Percentiles rank a stretch among this genome's conserved stretches.
Evolutionary conservation across 2,329 filamentous ascomycete genomes (phyloP).

Genomic region (Didymella sp.): DNA sequence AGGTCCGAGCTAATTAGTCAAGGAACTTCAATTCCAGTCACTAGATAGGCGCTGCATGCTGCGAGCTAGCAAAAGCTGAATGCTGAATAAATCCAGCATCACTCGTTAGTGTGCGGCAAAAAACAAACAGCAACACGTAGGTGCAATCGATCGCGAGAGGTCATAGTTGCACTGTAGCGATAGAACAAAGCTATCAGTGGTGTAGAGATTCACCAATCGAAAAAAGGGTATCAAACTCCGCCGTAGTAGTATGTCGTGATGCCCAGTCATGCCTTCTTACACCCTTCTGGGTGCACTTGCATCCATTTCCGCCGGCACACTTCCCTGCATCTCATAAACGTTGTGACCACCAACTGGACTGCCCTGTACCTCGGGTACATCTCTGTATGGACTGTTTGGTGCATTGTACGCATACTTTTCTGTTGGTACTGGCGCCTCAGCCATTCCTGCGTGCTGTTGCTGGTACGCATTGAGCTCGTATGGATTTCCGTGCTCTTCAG

Average conservation of each 20-base stretch:
- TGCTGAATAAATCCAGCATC: no score
- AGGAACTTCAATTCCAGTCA: no score
- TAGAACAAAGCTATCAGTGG: no score
- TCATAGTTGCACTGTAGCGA: no score
- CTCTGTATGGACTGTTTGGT: slow-evolving; percentile 2
- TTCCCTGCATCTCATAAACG: slow-evolving; percentile 13
- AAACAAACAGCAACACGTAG: no score
- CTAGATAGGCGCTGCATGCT: no score
- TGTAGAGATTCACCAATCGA: no score
- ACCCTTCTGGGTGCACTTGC: slow-evolving; percentile 2
- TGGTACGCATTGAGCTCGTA: slow-evolving; percentile 16
- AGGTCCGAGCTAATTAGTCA: neutral
- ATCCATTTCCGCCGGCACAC: slow-evolving; percentile 17
- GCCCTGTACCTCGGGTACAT: slow-evolving; percentile 7
- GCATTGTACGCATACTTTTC: slow-evolving; percentile 21
- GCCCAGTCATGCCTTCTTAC: neutral
- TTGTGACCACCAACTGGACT: neutral
- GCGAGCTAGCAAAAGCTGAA: no score
- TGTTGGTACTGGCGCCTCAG: neutral
- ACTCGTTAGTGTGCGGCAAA: no score
- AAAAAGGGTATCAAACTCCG: neutral
- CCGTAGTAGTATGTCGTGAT: neutral
- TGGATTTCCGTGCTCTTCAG: slow-evolving; percentile 18
- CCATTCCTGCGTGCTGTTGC: slow-evolving; percentile 9
- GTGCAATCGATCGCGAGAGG: no score